Percentiles rank a stretch among this genome's conserved stretches.
These are phyloP conservation scores for Eustoma russellianum DNA, from an alignment of 257 asterid genomes.

Conservation along the genomic window DNA sequence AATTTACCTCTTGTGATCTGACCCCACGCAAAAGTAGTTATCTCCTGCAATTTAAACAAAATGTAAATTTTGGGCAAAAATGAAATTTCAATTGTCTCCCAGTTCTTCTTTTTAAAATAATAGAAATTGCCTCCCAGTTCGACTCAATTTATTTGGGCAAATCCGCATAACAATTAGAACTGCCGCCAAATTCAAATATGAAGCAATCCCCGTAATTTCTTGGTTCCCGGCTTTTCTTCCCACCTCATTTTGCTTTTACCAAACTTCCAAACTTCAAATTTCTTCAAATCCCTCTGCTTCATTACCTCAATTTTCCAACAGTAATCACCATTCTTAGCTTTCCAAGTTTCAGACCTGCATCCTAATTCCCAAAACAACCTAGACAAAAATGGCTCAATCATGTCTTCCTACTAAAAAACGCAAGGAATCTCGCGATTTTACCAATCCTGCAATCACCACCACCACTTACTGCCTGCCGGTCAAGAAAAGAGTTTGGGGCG, in stretches of 20 bases:
- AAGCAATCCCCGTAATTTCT: neutral
- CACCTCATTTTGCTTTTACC: neutral
- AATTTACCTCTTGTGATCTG: no score
- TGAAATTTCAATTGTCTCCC: no score
- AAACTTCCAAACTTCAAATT: neutral
- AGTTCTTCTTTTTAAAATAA: no score
- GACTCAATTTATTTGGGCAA: no score
- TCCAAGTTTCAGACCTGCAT: constrained; percentile 38
- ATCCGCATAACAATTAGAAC: no score
- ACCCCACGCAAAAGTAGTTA: no score
- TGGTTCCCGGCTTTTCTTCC: constrained; percentile 14
- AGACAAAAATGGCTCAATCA: constrained; percentile 11
- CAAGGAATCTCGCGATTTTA: constrained; percentile 25
- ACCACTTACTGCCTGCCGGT: constrained; percentile 49
- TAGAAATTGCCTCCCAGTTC: no score
- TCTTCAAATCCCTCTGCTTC: neutral
- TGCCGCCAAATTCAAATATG: constrained; percentile 12
- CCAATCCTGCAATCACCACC: constrained; percentile 8
- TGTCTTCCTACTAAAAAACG: constrained; percentile 79
- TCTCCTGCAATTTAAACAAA: no score
- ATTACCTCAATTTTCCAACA: neutral
- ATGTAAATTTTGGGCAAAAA: no score
- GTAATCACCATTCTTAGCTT: neutral
- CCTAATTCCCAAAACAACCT: constrained; percentile 23
- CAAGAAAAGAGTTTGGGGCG: constrained; percentile 70